phyloP scores from a whole-genome alignment of 257 asterid genomes.

The Lycium barbarum region DNA sequence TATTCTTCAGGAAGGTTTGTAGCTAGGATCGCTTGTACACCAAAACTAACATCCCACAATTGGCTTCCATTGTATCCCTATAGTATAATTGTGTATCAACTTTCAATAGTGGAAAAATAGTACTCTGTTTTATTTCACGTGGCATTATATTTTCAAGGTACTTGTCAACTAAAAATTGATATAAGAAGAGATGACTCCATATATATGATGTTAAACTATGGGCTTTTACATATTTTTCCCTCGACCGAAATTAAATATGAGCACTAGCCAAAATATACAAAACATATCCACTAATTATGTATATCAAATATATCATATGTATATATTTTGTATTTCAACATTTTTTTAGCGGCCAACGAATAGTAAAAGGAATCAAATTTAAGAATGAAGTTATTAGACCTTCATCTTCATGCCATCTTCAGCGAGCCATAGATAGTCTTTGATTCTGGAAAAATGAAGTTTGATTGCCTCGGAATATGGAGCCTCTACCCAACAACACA shows the following conservation, averaged over 20 bases:
- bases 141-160: neutral
- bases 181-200: neutral
- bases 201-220: no score
- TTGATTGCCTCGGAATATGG: constrained; percentile 52
- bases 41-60: constrained; percentile 67
- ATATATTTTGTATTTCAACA: neutral
- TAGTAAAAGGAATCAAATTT: neutral
- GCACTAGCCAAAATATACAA: no score
- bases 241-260: no score
- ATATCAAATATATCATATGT: no score
- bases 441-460: constrained; percentile 63
- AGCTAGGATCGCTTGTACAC: constrained; percentile 66
- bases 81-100: neutral
- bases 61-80: constrained; percentile 77
- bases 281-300: no score
- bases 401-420: constrained; percentile 95
- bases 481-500: constrained; percentile 71
- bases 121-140: no score
- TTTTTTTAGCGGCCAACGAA: neutral
- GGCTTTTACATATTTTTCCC: no score
- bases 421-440: constrained; percentile 80
- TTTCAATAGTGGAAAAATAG: neutral
- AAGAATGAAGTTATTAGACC: constrained; percentile 35
- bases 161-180: neutral
- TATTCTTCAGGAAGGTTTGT: constrained; percentile 59